Evolutionary conservation across 139 green algal species (phyloP).

Genomic region (Medakamo hakoo): DNA sequence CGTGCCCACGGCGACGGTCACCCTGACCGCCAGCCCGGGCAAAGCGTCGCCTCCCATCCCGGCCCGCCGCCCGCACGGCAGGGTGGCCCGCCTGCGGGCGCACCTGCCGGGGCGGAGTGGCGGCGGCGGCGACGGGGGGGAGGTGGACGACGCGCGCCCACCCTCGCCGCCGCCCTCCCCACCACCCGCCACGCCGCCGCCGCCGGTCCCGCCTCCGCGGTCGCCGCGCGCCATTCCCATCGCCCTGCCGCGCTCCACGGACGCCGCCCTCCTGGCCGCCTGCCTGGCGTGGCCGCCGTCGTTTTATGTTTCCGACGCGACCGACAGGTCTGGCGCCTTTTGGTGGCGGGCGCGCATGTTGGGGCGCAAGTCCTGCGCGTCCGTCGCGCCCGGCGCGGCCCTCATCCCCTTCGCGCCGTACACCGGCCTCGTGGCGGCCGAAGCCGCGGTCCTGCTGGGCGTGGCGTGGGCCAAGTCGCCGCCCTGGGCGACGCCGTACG

Average conservation of each 20-base stretch:
- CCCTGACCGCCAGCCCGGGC: too few relatives aligned
- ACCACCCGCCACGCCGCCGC: neutral
- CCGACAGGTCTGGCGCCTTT: conserved; percentile 16
- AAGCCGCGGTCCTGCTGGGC: conserved; percentile 7
- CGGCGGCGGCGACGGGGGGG: too few relatives aligned
- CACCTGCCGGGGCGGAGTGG: neutral
- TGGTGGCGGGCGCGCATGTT: conserved; percentile 20
- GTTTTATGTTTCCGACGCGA: conserved; percentile 18
- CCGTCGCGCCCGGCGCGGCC: conserved; percentile 1
- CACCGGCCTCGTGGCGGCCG: conserved; percentile 3
- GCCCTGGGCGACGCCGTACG: neutral
- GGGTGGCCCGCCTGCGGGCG: neutral
- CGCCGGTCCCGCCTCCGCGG: neutral
- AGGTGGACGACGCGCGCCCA: neutral
- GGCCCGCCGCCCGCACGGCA: neutral
- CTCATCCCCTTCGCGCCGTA: conserved; percentile 12
- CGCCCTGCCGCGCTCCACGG: conserved; percentile 7
- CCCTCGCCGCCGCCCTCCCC: too few relatives aligned
- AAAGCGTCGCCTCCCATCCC: too few relatives aligned
- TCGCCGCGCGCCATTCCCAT: neutral
- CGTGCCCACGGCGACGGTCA: too few relatives aligned
- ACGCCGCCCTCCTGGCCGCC: conserved; percentile 13
- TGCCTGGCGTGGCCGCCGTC: conserved; percentile 18
- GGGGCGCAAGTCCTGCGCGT: conserved; percentile 12
- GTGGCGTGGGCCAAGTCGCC: neutral